Evolutionary conservation across 768 basidiomycete species (phyloP).

Genomic region (Pleurotus ostreatus): DNA sequence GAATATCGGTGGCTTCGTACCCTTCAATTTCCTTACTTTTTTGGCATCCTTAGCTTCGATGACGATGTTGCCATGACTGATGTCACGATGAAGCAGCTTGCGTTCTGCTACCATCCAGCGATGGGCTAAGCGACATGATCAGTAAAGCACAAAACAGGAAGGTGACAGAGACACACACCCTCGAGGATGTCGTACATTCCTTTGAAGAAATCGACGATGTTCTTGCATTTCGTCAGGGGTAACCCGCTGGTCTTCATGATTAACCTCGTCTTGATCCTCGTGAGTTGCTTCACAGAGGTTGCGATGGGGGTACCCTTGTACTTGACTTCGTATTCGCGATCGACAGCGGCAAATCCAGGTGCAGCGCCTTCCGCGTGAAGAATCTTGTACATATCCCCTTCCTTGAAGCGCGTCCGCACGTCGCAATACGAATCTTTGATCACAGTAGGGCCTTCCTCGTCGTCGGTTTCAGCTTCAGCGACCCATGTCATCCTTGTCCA

Average conservation of each 20-base stretch:
- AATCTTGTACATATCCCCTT: background rate
- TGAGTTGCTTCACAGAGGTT: background rate
- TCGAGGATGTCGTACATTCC: slow-evolving; percentile 8
- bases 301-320: background rate
- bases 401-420: background rate
- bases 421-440: slow-evolving; percentile 3
- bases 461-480: background rate
- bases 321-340: background rate
- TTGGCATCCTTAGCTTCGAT: background rate
- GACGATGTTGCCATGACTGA: slow-evolving; percentile 3
- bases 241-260: background rate
- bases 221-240: background rate
- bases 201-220: background rate
- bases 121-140: background rate
- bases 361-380: background rate
- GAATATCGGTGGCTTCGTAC: background rate
- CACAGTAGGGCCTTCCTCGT: background rate
- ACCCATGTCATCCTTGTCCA: slow-evolving; percentile 1
- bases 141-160: background rate
- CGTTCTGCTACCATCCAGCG: background rate
- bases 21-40: background rate
- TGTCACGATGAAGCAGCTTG: slow-evolving; percentile 1
- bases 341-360: background rate
- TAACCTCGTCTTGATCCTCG: background rate
- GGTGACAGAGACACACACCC: background rate